These are phyloP conservation scores for Maudiozyma pseudohumilis DNA, from an alignment of 805 yeast species.

Conservation along the genomic window DNA sequence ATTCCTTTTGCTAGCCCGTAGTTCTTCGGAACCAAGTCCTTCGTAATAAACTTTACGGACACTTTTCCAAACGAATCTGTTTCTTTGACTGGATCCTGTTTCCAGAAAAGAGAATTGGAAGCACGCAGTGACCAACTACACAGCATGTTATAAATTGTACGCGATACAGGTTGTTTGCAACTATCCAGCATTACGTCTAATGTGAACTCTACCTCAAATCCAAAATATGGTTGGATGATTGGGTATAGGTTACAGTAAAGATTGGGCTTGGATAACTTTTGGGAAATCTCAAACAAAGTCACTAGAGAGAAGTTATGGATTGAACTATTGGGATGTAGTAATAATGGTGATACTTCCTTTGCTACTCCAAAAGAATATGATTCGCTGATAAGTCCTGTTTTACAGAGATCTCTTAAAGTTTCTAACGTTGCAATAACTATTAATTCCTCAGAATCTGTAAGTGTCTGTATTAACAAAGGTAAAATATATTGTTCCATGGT, in stretches of 20 bases:
- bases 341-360: slow-evolving; percentile 41
- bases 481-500: slow-evolving; percentile 80
- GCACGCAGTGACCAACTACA: slow-evolving; percentile 64
- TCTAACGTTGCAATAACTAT: slow-evolving; percentile 64
- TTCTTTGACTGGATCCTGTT: slow-evolving; percentile 32
- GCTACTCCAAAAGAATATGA: slow-evolving; percentile 47
- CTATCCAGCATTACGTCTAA: slow-evolving; percentile 61
- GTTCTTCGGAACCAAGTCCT: slow-evolving; percentile 20
- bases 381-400: slow-evolving; percentile 45
- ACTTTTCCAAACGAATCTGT: slow-evolving; percentile 40
- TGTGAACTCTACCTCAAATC: slow-evolving; percentile 62
- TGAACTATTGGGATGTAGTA: slow-evolving; percentile 82
- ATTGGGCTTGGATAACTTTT: slow-evolving; percentile 64
- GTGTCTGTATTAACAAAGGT: slow-evolving; percentile 75
- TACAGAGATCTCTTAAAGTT: slow-evolving; percentile 45
- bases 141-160: slow-evolving; percentile 53
- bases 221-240: slow-evolving; percentile 61
- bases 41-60: slow-evolving; percentile 18
- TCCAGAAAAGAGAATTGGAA: slow-evolving; percentile 73
- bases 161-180: slow-evolving; percentile 55
- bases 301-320: slow-evolving; percentile 60
- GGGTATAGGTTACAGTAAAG: slow-evolving; percentile 78
- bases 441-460: slow-evolving; percentile 74
- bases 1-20: slow-evolving; percentile 21
- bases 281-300: slow-evolving; percentile 52